Evolutionary conservation across 345 rosid genomes (phyloP).

Genomic region (Erucastrum elatum): DNA sequence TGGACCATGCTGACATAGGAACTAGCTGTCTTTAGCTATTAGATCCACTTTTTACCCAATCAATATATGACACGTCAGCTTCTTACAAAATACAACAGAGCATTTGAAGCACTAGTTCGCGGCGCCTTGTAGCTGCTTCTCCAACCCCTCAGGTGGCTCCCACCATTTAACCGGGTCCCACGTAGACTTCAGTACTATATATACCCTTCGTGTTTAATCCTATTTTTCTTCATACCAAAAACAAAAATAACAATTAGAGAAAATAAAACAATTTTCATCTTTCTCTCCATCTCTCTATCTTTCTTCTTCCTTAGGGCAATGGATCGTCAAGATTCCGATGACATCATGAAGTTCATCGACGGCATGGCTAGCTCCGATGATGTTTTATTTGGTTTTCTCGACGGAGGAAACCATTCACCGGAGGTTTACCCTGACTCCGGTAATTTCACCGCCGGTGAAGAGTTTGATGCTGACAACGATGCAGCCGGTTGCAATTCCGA

Average conservation of each 20-base stretch:
- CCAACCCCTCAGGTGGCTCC: slow-evolving; percentile 36
- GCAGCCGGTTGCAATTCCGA: slow-evolving; percentile 35
- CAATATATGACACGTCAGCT: slow-evolving; percentile 36
- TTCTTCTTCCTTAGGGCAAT: not conserved
- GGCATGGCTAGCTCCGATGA: slow-evolving; percentile 61
- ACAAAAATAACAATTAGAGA: not conserved
- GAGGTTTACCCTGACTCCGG: slow-evolving; percentile 30
- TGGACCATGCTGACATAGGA: slow-evolving; percentile 47
- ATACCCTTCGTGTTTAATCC: slow-evolving; percentile 1
- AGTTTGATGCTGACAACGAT: slow-evolving; percentile 36
- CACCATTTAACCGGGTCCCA: slow-evolving; percentile 20
- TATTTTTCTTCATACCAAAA: slow-evolving; percentile 2
- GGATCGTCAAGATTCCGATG: slow-evolving; percentile 47
- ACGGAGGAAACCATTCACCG: slow-evolving; percentile 40
- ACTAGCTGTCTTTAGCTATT: slow-evolving; percentile 42
- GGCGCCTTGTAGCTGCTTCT: slow-evolving; percentile 63
- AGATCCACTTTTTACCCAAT: slow-evolving; percentile 20
- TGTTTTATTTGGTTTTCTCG: slow-evolving; percentile 59
- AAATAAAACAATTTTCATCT: not conserved
- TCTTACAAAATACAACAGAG: slow-evolving; percentile 20
- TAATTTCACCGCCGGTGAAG: slow-evolving; percentile 24
- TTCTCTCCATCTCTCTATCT: slow-evolving; percentile 11
- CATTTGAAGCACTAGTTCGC: slow-evolving; percentile 38
- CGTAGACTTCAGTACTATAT: slow-evolving; percentile 22
- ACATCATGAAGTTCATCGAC: slow-evolving; percentile 52